Evolutionary conservation across 495 filamentous ascomycete genomes (phyloP).

Genomic region (Trichoderma virens): DNA sequence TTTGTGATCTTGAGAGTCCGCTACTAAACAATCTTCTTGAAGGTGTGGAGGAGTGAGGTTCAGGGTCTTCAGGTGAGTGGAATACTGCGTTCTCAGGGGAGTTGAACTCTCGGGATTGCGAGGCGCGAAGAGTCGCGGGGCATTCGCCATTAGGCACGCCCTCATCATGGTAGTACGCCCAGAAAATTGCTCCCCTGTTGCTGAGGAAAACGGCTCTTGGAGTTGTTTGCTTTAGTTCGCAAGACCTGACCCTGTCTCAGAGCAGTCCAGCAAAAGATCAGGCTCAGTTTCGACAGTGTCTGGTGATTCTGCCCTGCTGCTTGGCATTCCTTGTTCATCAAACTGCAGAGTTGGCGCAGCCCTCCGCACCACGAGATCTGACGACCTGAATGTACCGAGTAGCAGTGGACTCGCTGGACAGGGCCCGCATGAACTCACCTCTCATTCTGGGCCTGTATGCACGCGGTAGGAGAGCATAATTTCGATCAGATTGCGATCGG

Average conservation of each 20-base stretch:
- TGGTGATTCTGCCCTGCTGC: too few species aligned
- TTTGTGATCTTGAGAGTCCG: neutral
- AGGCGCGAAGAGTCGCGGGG: conserved; percentile 34
- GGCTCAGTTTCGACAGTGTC: too few species aligned
- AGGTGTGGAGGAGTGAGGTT: neutral
- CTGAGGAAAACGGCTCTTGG: too few species aligned
- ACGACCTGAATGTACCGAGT: too few species aligned
- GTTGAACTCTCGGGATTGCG: conserved; percentile 22
- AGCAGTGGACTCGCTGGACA: neutral
- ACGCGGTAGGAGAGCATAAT: conserved; percentile 1
- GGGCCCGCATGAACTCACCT: neutral
- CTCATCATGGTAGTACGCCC: too few species aligned
- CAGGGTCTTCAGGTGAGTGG: neutral
- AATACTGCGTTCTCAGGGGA: neutral
- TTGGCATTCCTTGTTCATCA: too few species aligned
- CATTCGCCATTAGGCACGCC: conserved; percentile 11
- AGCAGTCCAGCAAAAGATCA: too few species aligned
- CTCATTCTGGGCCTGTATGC: conserved; percentile 1
- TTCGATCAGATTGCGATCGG: conserved; percentile 1
- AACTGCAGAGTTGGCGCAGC: too few species aligned
- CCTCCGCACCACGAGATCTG: neutral
- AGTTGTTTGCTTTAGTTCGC: too few species aligned
- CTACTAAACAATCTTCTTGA: neutral
- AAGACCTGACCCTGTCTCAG: too few species aligned
- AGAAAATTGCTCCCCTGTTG: too few species aligned